These are phyloP conservation scores for Coniferiporia weirii DNA, from an alignment of 1,284 basidiomycete species.

Conservation along the genomic window DNA sequence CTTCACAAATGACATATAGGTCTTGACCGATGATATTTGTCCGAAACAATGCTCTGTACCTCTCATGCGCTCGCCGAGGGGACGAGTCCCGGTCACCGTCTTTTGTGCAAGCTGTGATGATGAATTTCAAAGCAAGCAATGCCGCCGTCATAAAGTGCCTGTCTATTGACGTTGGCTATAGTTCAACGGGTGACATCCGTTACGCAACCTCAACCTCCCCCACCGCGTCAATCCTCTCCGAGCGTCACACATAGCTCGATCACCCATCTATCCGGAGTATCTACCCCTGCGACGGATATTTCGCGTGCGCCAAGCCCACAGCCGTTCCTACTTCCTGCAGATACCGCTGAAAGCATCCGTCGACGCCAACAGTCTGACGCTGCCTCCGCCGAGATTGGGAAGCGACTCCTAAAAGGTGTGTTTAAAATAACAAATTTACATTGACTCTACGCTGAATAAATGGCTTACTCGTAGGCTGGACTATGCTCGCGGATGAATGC, in stretches of 20 bases:
- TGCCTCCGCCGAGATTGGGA: slow-evolving; percentile 74
- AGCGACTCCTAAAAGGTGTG: slow-evolving; percentile 51
- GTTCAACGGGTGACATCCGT: not conserved
- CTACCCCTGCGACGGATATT: slow-evolving; percentile 70
- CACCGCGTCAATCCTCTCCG: slow-evolving; percentile 32
- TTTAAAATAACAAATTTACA: not conserved
- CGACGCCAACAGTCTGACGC: slow-evolving; percentile 75
- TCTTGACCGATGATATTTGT: slow-evolving; percentile 63
- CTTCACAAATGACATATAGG: slow-evolving; percentile 34
- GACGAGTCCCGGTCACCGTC: slow-evolving; percentile 37
- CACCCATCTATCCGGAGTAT: slow-evolving; percentile 50
- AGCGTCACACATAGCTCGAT: slow-evolving; percentile 38
- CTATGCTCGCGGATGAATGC: slow-evolving; percentile 81
- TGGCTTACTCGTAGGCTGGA: slow-evolving; percentile 50
- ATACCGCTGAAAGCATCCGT: slow-evolving; percentile 56
- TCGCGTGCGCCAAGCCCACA: slow-evolving; percentile 57
- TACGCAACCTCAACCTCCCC: slow-evolving; percentile 21
- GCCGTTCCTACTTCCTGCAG: slow-evolving; percentile 51
- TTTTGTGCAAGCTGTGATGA: slow-evolving; percentile 63
- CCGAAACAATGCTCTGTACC: slow-evolving; percentile 55
- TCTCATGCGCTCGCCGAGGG: slow-evolving; percentile 60
- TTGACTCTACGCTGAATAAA: not conserved
- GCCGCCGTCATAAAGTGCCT: not conserved
- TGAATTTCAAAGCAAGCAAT: slow-evolving; percentile 29
- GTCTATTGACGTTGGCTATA: not conserved